Percentiles rank a stretch among this genome's conserved stretches.
phyloP scores from a whole-genome alignment of 306 rosid genomes.

The Elaeagnus macrophylla region DNA sequence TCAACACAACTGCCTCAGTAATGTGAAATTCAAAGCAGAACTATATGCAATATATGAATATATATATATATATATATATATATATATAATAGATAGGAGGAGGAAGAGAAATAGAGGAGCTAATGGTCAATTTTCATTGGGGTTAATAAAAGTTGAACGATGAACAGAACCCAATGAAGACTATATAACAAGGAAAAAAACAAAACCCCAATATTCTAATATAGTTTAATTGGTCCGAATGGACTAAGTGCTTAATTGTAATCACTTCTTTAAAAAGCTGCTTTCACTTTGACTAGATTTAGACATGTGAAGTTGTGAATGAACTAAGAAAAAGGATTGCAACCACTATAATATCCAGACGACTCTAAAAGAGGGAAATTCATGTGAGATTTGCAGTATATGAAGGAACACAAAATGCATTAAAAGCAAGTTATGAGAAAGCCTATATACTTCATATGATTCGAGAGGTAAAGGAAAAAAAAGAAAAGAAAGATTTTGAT shows the following conservation, averaged over 20 bases:
- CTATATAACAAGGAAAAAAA: constrained; percentile 26
- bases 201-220: background rate
- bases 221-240: constrained; percentile 1
- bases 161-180: constrained; percentile 34
- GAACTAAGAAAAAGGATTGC: constrained; percentile 19
- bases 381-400: constrained; percentile 14
- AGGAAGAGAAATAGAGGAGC: constrained; percentile 17
- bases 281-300: constrained; percentile 23
- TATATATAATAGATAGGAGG: constrained; percentile 3
- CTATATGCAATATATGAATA: constrained; percentile 18
- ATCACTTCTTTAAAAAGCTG: constrained; percentile 1
- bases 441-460: too few relatives aligned
- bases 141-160: constrained; percentile 32
- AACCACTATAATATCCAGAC: constrained; percentile 1
- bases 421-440: too few relatives aligned
- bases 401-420: too few relatives aligned
- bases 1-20: constrained; percentile 18
- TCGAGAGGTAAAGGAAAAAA: too few relatives aligned
- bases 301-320: constrained; percentile 38
- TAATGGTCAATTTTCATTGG: constrained; percentile 48
- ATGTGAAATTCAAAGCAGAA: constrained; percentile 20
- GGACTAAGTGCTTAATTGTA: background rate
- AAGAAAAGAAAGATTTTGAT: background rate
- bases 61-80: constrained; percentile 18
- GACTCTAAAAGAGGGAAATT: constrained; percentile 17